Evolutionary conservation across 306 rosid species (phyloP).

Genomic region (Argentina anserina): DNA sequence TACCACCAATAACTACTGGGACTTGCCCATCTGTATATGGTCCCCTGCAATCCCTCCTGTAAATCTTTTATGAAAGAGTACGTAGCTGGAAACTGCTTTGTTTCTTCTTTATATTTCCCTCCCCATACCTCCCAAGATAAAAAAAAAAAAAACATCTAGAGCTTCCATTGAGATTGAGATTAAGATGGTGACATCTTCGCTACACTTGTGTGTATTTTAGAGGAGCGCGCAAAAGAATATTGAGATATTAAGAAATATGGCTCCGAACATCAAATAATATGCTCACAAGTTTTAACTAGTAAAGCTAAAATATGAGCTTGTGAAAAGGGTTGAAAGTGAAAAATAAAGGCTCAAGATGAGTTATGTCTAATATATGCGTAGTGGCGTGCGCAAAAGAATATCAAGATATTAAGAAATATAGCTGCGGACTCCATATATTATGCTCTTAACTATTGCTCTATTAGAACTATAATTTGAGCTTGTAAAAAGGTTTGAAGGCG

Average conservation of each 20-base stretch:
- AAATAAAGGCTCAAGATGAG: background rate
- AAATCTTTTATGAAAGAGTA: constrained; percentile 16
- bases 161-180: background rate
- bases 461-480: background rate
- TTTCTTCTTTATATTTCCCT: constrained; percentile 13
- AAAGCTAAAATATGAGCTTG: background rate
- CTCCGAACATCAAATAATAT: constrained; percentile 12
- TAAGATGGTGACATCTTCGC: constrained; percentile 43
- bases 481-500: background rate
- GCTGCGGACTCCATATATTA: too few species aligned
- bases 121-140: background rate
- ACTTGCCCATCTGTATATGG: constrained; percentile 43
- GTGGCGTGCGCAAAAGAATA: too few species aligned
- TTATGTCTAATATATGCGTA: too few species aligned
- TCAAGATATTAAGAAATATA: too few species aligned
- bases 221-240: constrained; percentile 15
- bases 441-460: too few species aligned
- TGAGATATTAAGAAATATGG: background rate
- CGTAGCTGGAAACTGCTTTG: constrained; percentile 46
- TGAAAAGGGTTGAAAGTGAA: too few species aligned
- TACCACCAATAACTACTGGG: constrained; percentile 46
- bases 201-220: constrained; percentile 33
- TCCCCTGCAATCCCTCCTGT: constrained; percentile 57
- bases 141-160: constrained; percentile 5
- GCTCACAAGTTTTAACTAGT: background rate